These are phyloP conservation scores for Ogataea zsoltii DNA, from an alignment of 805 yeast genomes.

Conservation along the genomic window DNA sequence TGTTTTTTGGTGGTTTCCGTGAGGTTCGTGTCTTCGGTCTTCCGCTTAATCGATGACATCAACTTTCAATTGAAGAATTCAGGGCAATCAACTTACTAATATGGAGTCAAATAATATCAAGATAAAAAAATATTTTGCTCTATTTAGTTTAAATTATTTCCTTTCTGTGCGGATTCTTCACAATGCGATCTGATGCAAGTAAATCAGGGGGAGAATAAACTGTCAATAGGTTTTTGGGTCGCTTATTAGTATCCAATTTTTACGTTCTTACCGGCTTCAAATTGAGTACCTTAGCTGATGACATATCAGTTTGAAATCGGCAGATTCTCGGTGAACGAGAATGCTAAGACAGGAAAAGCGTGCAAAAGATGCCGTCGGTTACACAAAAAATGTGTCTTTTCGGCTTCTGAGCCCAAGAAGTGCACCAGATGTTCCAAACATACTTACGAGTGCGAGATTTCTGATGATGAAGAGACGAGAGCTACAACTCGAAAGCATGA, in stretches of 20 bases:
- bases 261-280: too few relatives aligned
- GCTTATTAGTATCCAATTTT: too few relatives aligned
- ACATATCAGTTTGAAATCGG: constrained; percentile 14
- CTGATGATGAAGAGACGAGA: not conserved
- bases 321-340: constrained; percentile 20
- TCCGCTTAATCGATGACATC: constrained; percentile 1
- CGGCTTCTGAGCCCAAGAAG: constrained; percentile 7
- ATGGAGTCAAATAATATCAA: not conserved
- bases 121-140: not conserved
- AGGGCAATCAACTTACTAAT: too few relatives aligned
- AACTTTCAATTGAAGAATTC: not conserved
- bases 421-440: constrained; percentile 18
- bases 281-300: too few relatives aligned
- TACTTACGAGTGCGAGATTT: constrained; percentile 11
- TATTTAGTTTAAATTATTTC: too few relatives aligned
- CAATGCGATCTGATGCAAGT: not conserved
- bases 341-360: constrained; percentile 22
- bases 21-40: constrained; percentile 4
- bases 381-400: constrained; percentile 26
- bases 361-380: constrained; percentile 28
- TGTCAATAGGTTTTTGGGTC: too few relatives aligned
- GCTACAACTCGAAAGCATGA: not conserved
- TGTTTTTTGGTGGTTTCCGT: constrained; percentile 3
- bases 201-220: too few relatives aligned
- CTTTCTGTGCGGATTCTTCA: not conserved